Conservation (phyloP, 176 grass and related monocot genomes). For the Leersia perrieri region DNA sequence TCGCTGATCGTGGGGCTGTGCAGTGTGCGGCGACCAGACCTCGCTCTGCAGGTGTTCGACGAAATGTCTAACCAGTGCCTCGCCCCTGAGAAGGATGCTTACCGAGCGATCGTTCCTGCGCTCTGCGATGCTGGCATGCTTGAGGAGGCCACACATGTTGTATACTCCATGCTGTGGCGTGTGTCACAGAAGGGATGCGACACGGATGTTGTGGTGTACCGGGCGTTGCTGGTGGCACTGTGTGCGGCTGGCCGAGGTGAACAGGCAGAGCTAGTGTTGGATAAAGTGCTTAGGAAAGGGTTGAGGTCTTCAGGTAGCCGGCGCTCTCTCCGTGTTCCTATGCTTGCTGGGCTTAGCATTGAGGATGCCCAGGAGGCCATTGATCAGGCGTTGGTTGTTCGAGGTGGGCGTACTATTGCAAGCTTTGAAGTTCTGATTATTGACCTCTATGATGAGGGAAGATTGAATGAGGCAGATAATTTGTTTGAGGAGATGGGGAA, state of each 20-base stretch:
- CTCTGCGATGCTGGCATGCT: conserved; percentile 65
- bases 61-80: conserved; percentile 60
- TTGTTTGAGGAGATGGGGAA: conserved; percentile 66
- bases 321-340: conserved; percentile 54
- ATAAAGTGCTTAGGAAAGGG: conserved; percentile 75
- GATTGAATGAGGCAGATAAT: conserved; percentile 48
- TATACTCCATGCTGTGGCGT: conserved; percentile 76
- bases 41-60: conserved; percentile 59
- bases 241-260: conserved; percentile 42
- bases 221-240: conserved; percentile 59
- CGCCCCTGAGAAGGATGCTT: conserved; percentile 47
- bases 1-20: conserved; percentile 41
- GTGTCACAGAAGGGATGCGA: conserved; percentile 65
- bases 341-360: conserved; percentile 46
- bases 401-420: conserved; percentile 47
- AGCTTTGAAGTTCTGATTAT: conserved; percentile 52
- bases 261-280: conserved; percentile 61
- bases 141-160: conserved; percentile 70
- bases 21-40: conserved; percentile 30
- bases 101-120: conserved; percentile 49
- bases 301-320: conserved; percentile 47
- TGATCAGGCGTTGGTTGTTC: conserved; percentile 46
- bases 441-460: conserved; percentile 56
- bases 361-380: conserved; percentile 65
- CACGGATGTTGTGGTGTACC: conserved; percentile 54